These are phyloP conservation scores for Lagenaria siceraria DNA, from an alignment of 306 rosid genomes.

Conservation along the genomic window DNA sequence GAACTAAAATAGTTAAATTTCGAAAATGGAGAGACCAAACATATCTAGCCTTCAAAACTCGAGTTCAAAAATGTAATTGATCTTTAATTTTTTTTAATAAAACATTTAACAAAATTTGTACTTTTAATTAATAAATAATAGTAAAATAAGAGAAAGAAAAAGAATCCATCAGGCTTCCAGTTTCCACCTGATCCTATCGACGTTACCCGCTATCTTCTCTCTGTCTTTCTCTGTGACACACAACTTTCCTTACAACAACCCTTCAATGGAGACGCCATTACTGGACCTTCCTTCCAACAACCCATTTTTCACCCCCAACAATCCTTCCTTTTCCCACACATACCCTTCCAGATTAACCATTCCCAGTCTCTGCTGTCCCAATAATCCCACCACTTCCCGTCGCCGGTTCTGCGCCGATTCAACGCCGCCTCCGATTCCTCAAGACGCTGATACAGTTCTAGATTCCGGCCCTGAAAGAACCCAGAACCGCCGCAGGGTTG, in stretches of 20 bases:
- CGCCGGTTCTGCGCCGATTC: constrained; percentile 1
- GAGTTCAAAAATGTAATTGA: no score
- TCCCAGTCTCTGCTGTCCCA: background rate
- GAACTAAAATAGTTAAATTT: no score
- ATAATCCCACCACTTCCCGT: background rate
- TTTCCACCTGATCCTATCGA: background rate
- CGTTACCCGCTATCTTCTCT: background rate
- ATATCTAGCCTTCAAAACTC: no score
- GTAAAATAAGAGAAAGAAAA: no score
- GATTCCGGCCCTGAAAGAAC: constrained; percentile 26
- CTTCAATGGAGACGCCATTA: constrained; percentile 5
- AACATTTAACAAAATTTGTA: no score
- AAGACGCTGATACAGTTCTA: constrained; percentile 4
- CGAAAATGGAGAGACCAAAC: no score
- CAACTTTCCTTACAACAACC: background rate
- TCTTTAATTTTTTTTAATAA: no score
- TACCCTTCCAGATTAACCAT: background rate
- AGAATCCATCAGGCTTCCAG: no score
- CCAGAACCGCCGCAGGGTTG: constrained; percentile 52
- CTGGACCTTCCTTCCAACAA: background rate
- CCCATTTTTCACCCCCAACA: background rate
- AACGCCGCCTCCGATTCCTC: constrained; percentile 7
- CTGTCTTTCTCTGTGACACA: background rate
- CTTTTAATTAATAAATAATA: no score
- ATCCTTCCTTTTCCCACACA: background rate